phyloP scores from a whole-genome alignment of 306 rosid species.

The Arachis hypogaea region DNA sequence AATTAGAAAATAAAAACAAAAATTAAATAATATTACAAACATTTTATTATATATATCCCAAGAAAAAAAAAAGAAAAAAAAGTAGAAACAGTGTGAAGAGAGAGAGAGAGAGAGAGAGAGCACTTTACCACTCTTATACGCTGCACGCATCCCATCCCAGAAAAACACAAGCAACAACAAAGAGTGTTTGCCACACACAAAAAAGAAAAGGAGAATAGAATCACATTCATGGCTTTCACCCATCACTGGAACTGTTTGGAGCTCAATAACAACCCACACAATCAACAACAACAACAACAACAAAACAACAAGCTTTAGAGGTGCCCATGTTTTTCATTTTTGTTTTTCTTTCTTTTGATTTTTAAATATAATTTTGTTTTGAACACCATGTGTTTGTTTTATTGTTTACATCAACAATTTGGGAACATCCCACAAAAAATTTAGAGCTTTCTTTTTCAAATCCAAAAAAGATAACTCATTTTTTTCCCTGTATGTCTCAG shows the following conservation, averaged over 20 bases:
- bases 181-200: slow-evolving; percentile 44
- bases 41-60: neutral
- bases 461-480: neutral
- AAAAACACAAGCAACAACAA: slow-evolving; percentile 64
- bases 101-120: slow-evolving; percentile 25
- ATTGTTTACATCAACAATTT: slow-evolving; percentile 26
- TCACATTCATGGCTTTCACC: slow-evolving; percentile 1
- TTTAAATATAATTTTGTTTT: neutral
- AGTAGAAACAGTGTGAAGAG: slow-evolving; percentile 18
- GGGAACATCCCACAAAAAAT: slow-evolving; percentile 28
- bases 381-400: slow-evolving; percentile 27
- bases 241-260: slow-evolving; percentile 12
- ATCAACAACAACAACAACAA: neutral
- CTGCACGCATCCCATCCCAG: slow-evolving; percentile 51
- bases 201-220: neutral
- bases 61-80: neutral
- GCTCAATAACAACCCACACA: neutral
- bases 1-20: neutral
- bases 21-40: neutral
- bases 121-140: slow-evolving; percentile 11
- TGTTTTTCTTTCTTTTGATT: no score
- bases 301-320: slow-evolving; percentile 19
- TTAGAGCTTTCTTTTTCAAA: neutral
- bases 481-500: neutral
- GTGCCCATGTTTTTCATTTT: slow-evolving; percentile 1